Percentiles rank a stretch among this genome's conserved stretches.
phyloP scores from a whole-genome alignment of 2,329 filamentous ascomycete genomes.

The Epichloe hybrida region DNA sequence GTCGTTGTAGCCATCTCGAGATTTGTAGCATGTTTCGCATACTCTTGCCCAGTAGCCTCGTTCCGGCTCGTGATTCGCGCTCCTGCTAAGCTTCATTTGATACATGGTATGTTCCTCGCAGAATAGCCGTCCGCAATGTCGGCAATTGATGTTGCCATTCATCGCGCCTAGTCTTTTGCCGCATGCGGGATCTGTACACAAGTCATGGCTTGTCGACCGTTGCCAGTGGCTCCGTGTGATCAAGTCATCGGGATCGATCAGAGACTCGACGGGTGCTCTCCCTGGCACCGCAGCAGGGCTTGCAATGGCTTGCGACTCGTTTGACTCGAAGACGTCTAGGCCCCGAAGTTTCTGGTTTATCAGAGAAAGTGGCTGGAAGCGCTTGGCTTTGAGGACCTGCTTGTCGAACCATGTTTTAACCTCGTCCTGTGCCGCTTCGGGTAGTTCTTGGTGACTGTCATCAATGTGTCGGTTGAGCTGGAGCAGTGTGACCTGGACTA shows the following conservation, averaged over 20 bases:
- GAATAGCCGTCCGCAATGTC: constrained; percentile 84
- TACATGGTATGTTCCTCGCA: constrained; percentile 99
- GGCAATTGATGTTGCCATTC: constrained; percentile 81
- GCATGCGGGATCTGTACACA: constrained; percentile 79
- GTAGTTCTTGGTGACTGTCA: constrained; percentile 78
- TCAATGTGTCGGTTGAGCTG: constrained; percentile 82
- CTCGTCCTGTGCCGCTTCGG: constrained; percentile 80
- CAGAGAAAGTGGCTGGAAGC: constrained; percentile 79
- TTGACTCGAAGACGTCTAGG: constrained; percentile 86
- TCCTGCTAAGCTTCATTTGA: constrained; percentile 90
- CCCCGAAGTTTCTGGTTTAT: constrained; percentile 90
- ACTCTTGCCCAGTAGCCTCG: constrained; percentile 87
- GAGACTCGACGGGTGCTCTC: constrained; percentile 26
- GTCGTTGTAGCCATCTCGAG: constrained; percentile 88
- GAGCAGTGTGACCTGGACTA: constrained; percentile 63
- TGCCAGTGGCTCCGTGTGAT: constrained; percentile 89
- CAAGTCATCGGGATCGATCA: constrained; percentile 72
- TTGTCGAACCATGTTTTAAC: constrained; percentile 96
- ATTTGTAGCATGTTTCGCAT: constrained; percentile 99
- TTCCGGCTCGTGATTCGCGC: constrained; percentile 79
- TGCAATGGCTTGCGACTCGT: constrained; percentile 44
- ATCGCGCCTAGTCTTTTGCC: constrained; percentile 64
- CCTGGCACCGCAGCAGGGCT: constrained; percentile 19
- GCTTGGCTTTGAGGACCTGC: constrained; percentile 84
- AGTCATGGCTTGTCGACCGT: constrained; percentile 55